Conservation (phyloP, 2,329 filamentous ascomycete species). For the Neofusicoccum sp. region DNA sequence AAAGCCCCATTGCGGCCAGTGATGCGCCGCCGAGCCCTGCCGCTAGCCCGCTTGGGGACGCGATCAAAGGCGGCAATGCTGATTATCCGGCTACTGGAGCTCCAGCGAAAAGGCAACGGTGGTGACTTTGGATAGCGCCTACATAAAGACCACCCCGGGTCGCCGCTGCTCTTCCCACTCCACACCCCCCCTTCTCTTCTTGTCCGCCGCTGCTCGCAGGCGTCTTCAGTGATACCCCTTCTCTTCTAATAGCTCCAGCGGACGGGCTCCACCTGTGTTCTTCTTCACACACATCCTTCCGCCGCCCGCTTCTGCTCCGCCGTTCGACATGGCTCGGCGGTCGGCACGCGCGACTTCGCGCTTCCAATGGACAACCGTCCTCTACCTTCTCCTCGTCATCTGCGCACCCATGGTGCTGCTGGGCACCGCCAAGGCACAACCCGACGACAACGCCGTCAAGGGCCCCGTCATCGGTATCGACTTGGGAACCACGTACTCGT, state of each 20-base stretch:
- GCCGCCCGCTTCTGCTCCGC: not conserved
- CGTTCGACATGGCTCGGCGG: constrained; percentile 55
- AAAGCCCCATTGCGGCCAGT: constrained; percentile 19
- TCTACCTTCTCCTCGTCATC: constrained; percentile 90
- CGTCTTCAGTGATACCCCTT: constrained; percentile 19
- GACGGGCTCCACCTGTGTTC: constrained; percentile 1
- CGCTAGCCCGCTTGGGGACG: constrained; percentile 13
- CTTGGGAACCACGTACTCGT: constrained; percentile 41
- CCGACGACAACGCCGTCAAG: constrained; percentile 58
- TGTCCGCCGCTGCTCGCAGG: not conserved
- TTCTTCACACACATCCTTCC: not conserved
- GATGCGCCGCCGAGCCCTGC: constrained; percentile 8
- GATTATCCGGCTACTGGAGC: constrained; percentile 20
- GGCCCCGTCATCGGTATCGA: constrained; percentile 42
- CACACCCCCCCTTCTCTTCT: constrained; percentile 6
- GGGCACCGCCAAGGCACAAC: constrained; percentile 72
- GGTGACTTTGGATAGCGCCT: constrained; percentile 21
- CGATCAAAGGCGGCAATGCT: constrained; percentile 18
- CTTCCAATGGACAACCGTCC: constrained; percentile 83
- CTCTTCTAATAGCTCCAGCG: constrained; percentile 3
- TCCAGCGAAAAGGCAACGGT: constrained; percentile 23
- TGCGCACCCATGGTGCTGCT: constrained; percentile 83
- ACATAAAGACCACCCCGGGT: constrained; percentile 20
- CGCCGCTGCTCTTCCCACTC: constrained; percentile 7
- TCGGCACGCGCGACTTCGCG: constrained; percentile 67